Evolutionary conservation across 1,284 basidiomycete species (phyloP).

Genomic region (Puccinia novopanici): DNA sequence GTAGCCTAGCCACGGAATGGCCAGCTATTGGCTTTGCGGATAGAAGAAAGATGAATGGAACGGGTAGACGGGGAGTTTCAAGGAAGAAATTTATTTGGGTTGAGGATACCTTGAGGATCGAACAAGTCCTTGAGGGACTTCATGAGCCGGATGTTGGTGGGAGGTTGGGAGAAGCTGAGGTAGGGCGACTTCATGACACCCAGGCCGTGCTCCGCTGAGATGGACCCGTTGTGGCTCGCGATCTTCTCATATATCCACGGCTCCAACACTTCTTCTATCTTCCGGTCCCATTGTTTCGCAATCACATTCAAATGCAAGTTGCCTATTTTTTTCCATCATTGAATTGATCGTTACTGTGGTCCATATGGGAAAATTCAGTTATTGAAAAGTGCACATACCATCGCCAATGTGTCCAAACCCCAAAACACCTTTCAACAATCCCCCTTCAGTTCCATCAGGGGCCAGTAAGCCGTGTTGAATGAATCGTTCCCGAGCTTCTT

Average conservation of each 20-base stretch:
- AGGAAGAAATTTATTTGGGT: slow-evolving; percentile 69
- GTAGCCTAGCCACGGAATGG: too few relatives aligned
- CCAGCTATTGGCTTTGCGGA: too few relatives aligned
- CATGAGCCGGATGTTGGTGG: slow-evolving; percentile 82
- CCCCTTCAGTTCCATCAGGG: slow-evolving; percentile 61
- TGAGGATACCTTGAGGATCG: slow-evolving; percentile 88
- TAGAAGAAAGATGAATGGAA: too few relatives aligned
- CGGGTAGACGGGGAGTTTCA: too few relatives aligned
- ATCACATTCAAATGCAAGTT: slow-evolving; percentile 94
- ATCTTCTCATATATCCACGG: slow-evolving; percentile 95
- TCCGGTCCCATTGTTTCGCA: slow-evolving; percentile 77
- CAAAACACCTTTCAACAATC: slow-evolving; percentile 76
- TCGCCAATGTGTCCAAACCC: slow-evolving; percentile 98
- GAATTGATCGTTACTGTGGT: slow-evolving; percentile 6
- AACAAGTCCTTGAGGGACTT: slow-evolving; percentile 84
- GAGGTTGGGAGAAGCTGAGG: slow-evolving; percentile 82
- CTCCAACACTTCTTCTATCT: slow-evolving; percentile 83
- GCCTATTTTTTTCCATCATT: slow-evolving; percentile 56
- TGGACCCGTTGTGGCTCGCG: slow-evolving; percentile 72
- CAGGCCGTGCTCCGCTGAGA: slow-evolving; percentile 95
- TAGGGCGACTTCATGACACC: slow-evolving; percentile 92
- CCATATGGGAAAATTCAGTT: slow-evolving; percentile 46
- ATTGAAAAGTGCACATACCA: slow-evolving; percentile 64
- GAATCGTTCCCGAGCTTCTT: slow-evolving; percentile 74
- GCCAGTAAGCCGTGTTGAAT: slow-evolving; percentile 70